Evolutionary conservation across 805 yeast species (phyloP).

Genomic region (Candida railenensis): DNA sequence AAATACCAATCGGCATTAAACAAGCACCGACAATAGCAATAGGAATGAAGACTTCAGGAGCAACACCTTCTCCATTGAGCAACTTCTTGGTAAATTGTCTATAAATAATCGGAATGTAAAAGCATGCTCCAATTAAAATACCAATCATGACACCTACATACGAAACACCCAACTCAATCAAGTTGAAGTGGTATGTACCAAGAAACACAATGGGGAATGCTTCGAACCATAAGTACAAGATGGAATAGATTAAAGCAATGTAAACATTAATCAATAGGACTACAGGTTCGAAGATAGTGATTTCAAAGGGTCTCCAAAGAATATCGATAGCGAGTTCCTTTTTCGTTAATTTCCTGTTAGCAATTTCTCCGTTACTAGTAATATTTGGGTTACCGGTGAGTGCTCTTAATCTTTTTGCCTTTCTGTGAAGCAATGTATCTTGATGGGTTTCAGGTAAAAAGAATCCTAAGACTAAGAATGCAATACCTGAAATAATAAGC

Average conservation of each 20-base stretch:
- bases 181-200: constrained; percentile 45
- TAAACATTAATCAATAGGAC: constrained; percentile 53
- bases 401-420: constrained; percentile 40
- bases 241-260: constrained; percentile 52
- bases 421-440: constrained; percentile 38
- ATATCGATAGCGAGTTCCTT: constrained; percentile 21
- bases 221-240: constrained; percentile 57
- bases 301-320: constrained; percentile 50
- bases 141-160: constrained; percentile 50
- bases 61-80: constrained; percentile 19
- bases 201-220: constrained; percentile 50
- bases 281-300: constrained; percentile 53
- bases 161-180: constrained; percentile 47
- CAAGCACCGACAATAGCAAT: constrained; percentile 35
- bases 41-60: constrained; percentile 36
- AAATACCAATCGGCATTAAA: constrained; percentile 38
- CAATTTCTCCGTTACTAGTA: constrained; percentile 30
- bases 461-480: constrained; percentile 33
- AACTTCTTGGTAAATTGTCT: constrained; percentile 13
- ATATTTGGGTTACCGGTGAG: constrained; percentile 42
- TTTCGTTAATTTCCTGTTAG: constrained; percentile 15
- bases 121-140: constrained; percentile 29
- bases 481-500: constrained; percentile 38
- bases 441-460: constrained; percentile 50
- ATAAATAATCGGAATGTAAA: constrained; percentile 22